phyloP scores from a whole-genome alignment of 345 rosid genomes.

The Eucalyptus curtisii region DNA sequence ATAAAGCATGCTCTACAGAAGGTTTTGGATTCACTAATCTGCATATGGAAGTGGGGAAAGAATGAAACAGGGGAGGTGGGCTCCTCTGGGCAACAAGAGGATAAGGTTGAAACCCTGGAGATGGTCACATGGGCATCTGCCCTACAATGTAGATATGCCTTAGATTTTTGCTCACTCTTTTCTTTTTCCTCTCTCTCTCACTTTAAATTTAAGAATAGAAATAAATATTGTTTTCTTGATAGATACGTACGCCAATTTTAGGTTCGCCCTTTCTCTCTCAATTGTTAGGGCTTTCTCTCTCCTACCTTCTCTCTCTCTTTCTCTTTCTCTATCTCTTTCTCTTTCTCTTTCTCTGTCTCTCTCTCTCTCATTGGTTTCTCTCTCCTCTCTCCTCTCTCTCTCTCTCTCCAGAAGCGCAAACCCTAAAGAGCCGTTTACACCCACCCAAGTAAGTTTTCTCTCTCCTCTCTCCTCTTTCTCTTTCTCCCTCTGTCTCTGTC shows the following conservation, averaged over 20 bases:
- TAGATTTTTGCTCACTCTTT: not conserved
- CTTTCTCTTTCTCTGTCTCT: conserved; percentile 12
- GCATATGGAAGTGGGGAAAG: not conserved
- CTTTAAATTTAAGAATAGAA: not conserved
- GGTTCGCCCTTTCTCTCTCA: not conserved
- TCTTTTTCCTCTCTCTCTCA: not conserved
- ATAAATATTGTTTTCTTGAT: not conserved
- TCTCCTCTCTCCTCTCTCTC: conserved; percentile 31
- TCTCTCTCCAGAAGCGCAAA: conserved; percentile 52
- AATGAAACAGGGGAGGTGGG: not conserved
- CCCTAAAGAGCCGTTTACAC: conserved; percentile 75
- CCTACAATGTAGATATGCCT: not conserved
- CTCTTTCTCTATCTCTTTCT: not conserved
- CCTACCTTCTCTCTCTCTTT: not conserved
- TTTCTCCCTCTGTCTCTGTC: conserved; percentile 9
- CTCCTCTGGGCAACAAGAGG: not conserved
- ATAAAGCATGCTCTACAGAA: not conserved
- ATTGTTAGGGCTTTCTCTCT: conserved; percentile 26
- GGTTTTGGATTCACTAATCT: not conserved
- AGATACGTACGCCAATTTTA: not conserved
- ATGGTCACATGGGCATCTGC: not conserved
- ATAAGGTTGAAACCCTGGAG: not conserved
- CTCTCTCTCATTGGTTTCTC: conserved; percentile 16
- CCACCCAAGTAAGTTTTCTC: conserved; percentile 86
- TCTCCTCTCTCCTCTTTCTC: conserved; percentile 34